Conservation (phyloP, 345 rosid species). For the Nasturtium officinale region DNA sequence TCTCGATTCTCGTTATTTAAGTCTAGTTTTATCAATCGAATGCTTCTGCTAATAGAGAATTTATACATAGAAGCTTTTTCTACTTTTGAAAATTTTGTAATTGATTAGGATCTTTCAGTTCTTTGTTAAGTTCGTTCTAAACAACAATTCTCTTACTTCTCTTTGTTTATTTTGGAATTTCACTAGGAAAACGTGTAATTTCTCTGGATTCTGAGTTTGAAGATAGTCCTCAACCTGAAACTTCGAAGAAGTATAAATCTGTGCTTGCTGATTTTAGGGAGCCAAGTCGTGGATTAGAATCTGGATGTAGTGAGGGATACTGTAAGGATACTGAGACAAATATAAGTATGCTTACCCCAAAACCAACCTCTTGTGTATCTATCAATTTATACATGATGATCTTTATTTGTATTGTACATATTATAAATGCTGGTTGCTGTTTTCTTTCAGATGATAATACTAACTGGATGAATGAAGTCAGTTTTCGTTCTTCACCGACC, state of each 20-base stretch:
- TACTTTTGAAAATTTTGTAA: neutral
- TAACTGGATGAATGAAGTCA: conserved; percentile 42
- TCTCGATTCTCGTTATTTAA: neutral
- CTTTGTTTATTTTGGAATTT: neutral
- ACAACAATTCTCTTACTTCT: neutral
- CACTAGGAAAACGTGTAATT: conserved; percentile 57
- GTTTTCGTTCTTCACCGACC: conserved; percentile 36
- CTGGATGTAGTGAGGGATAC: conserved; percentile 33
- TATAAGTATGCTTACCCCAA: conserved; percentile 21
- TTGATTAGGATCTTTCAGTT: neutral
- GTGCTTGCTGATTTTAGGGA: conserved; percentile 37
- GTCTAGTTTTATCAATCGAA: neutral
- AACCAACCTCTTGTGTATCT: neutral
- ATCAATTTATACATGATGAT: neutral
- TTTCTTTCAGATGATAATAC: conserved; percentile 37
- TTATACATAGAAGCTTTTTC: neutral
- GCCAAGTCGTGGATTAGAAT: conserved; percentile 28
- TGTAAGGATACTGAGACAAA: conserved; percentile 15
- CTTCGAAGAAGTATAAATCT: conserved; percentile 40
- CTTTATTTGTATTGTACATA: conserved; percentile 2
- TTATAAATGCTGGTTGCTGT: neutral
- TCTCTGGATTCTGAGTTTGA: conserved; percentile 82
- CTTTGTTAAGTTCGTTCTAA: neutral
- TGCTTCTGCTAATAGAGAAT: neutral
- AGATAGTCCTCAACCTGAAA: conserved; percentile 40